Conservation (phyloP, 2,329 filamentous ascomycete species). For the Pyricularia sp. region DNA sequence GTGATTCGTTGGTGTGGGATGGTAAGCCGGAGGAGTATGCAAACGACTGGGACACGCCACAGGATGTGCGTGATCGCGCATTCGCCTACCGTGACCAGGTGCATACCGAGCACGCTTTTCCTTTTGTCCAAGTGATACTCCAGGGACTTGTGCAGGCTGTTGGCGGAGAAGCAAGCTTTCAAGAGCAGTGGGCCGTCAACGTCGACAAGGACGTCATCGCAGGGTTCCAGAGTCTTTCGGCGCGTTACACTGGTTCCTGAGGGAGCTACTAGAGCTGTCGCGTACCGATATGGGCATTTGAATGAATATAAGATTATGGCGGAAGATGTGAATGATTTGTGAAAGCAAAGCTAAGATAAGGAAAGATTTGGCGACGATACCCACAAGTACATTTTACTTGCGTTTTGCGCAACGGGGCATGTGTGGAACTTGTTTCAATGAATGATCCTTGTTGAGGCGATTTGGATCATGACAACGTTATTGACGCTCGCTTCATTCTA, state of each 20-base stretch:
- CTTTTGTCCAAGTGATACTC: slow-evolving; percentile 55
- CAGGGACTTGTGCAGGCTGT: slow-evolving; percentile 45
- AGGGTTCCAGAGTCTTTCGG: slow-evolving; percentile 42
- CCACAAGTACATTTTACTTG: not conserved
- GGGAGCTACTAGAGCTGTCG: not conserved
- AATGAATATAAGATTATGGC: no score
- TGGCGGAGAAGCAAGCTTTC: slow-evolving; percentile 59
- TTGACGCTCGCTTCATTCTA: not conserved
- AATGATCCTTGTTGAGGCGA: not conserved
- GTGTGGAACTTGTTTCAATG: not conserved
- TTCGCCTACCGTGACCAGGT: slow-evolving; percentile 54
- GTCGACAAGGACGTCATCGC: slow-evolving; percentile 64
- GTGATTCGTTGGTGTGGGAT: slow-evolving; percentile 42
- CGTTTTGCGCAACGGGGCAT: not conserved
- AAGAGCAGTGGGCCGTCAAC: slow-evolving; percentile 60
- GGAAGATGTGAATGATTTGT: not conserved
- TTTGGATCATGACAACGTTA: not conserved
- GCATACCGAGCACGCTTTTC: slow-evolving; percentile 53
- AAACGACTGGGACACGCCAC: slow-evolving; percentile 46
- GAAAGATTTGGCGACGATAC: not conserved
- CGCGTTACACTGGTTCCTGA: not conserved
- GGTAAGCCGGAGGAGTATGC: slow-evolving; percentile 20
- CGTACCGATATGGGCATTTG: not conserved
- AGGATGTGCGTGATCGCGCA: slow-evolving; percentile 42
- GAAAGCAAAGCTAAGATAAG: not conserved